Conservation (phyloP, 352 stramenopile species). For the Globisporangium splendens region DNA sequence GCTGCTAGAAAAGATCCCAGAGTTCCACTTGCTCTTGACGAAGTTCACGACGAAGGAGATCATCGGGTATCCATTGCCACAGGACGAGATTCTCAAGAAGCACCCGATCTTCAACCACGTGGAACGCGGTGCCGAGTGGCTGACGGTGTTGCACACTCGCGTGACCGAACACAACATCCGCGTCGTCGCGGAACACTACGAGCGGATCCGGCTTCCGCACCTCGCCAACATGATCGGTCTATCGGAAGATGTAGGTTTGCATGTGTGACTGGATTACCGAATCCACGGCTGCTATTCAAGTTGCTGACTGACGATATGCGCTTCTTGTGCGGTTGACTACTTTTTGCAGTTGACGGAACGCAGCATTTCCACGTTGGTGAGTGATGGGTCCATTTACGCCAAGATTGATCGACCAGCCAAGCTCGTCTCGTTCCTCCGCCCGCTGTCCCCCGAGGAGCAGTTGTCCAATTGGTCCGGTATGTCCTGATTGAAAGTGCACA, state of each 20-base stretch:
- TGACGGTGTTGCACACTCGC: slow-evolving; percentile 86
- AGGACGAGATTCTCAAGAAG: slow-evolving; percentile 82
- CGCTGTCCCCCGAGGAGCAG: slow-evolving; percentile 90
- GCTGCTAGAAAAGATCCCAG: slow-evolving; percentile 54
- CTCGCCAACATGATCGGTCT: slow-evolving; percentile 94
- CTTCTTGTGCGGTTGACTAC: not conserved
- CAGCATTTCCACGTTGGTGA: slow-evolving; percentile 90
- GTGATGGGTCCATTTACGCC: slow-evolving; percentile 91
- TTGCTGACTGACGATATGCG: not conserved
- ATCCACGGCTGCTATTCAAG: not conserved
- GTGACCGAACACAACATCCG: slow-evolving; percentile 98
- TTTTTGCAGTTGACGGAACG: slow-evolving; percentile 54
- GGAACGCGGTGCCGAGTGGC: slow-evolving; percentile 79
- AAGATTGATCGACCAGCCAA: slow-evolving; percentile 98
- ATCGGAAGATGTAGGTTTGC: slow-evolving; percentile 68
- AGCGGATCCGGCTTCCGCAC: slow-evolving; percentile 91
- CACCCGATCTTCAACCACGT: slow-evolving; percentile 83
- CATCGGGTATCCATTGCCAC: slow-evolving; percentile 91
- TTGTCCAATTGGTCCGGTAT: slow-evolving; percentile 91
- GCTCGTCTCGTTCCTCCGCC: slow-evolving; percentile 92
- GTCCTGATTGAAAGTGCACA: too few relatives aligned
- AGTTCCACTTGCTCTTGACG: slow-evolving; percentile 62
- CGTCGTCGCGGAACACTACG: slow-evolving; percentile 93
- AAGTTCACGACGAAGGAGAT: slow-evolving; percentile 97
- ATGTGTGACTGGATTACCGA: not conserved